Conservation (phyloP, 495 filamentous ascomycete genomes). For the Sabuloglossum arenarium region DNA sequence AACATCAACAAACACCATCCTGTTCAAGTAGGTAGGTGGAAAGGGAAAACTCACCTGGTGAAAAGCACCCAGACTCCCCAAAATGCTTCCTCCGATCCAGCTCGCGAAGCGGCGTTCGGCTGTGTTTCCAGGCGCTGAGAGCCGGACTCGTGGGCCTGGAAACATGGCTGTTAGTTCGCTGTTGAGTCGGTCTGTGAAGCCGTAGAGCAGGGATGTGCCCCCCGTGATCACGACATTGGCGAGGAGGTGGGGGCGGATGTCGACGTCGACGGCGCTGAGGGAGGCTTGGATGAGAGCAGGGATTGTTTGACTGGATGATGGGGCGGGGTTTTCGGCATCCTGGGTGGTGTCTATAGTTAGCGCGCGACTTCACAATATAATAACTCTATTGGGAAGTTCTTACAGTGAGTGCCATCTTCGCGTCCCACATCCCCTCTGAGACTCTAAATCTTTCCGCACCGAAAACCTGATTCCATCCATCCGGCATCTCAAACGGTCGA, state of each 20-base stretch:
- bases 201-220: constrained; percentile 60
- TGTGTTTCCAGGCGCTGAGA: constrained; percentile 66
- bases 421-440: constrained; percentile 76
- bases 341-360: not conserved
- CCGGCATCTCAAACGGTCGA: constrained; percentile 87
- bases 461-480: constrained; percentile 89
- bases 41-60: constrained; percentile 37
- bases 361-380: not conserved
- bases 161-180: constrained; percentile 58
- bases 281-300: constrained; percentile 59
- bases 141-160: constrained; percentile 61
- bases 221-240: constrained; percentile 88
- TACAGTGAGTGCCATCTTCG: constrained; percentile 35
- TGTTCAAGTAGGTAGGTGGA: not conserved
- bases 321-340: constrained; percentile 24
- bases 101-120: constrained; percentile 74
- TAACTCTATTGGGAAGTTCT: not conserved
- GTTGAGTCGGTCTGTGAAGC: constrained; percentile 76
- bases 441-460: constrained; percentile 65
- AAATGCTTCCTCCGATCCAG: constrained; percentile 93
- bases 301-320: constrained; percentile 51
- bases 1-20: not conserved
- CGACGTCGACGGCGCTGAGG: constrained; percentile 62
- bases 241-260: constrained; percentile 63
- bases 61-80: constrained; percentile 93